Evolutionary conservation across 768 basidiomycete genomes (phyloP), one percentile per base, ranked within the genome.

Genomic region (Kwoniella europaea): DNA sequence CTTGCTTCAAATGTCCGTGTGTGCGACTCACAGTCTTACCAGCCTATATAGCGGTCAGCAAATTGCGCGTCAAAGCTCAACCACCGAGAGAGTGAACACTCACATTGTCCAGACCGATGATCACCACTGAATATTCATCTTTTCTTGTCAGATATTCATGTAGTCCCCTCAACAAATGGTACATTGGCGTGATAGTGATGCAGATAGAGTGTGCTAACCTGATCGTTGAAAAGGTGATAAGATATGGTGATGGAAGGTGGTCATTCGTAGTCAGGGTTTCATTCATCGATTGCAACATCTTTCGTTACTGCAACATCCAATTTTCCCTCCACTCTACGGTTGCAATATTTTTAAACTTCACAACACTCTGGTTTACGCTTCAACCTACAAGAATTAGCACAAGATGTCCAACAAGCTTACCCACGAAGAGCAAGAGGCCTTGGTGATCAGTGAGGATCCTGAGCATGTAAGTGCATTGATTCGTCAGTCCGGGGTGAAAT

Each of bases 111-210:
- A 83, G 74, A 42, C 95, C 96, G 65, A 98, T 90, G 81, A 98
- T 97, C 63, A 98, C 92, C 29, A 98, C 90, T 10, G 92, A 94
- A 82, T 95, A 98, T 76, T 96, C 93, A 70, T 92, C 84, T 71
- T 85, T 85, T 10, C 91, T 89, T 29, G 93, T 98, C 42, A 98
- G 84, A 84, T 94, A 90, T 83, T 92, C 91, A 84, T 97, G 91
- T 4, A 97, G 86, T 44, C 95, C 95, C 78, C 92, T 93, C 82
- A 98, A 87, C 44, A 98, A 88, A 84, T 97, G 93, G 84, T 96
- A 98, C 95, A 97, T 96, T 50, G 46, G 44, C 43, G 56, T 22
- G 27, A 52, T 27, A 29, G 44, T 29, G 24, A 18, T 29, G 6
- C 35, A 9, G 6, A 20, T 16, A 10, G 22, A 35, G 29, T 10